phyloP scores from a whole-genome alignment of 495 filamentous ascomycete species.

The Penicillium egyptiacum region DNA sequence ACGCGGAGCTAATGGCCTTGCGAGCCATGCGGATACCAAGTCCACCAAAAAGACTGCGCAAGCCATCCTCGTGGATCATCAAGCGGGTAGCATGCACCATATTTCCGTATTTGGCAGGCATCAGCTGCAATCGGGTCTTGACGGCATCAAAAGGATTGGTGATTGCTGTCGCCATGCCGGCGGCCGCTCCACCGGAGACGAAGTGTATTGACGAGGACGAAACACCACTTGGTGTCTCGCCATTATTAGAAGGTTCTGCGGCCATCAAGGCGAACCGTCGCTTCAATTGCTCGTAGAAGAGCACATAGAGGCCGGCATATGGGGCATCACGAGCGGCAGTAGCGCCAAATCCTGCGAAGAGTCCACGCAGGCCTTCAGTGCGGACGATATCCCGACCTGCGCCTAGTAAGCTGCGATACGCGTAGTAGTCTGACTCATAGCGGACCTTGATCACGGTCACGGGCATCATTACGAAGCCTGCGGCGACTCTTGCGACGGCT shows the following conservation, averaged over 20 bases:
- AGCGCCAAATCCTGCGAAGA: conserved; percentile 91
- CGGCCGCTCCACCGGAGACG: conserved; percentile 72
- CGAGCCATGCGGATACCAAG: conserved; percentile 82
- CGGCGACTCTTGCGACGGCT: conserved; percentile 76
- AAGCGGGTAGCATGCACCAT: conserved; percentile 71
- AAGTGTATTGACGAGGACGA: conserved; percentile 81
- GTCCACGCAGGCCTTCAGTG: conserved; percentile 74
- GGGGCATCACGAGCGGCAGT: conserved; percentile 92
- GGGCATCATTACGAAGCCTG: conserved; percentile 92
- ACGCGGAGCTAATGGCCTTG: conserved; percentile 86
- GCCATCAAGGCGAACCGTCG: conserved; percentile 52
- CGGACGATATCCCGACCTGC: conserved; percentile 74
- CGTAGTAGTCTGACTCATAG: conserved; percentile 83
- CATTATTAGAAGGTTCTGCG: conserved; percentile 9
- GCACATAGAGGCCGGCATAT: conserved; percentile 90
- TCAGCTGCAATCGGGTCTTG: conserved; percentile 91
- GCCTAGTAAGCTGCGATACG: conserved; percentile 71
- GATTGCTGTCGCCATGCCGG: conserved; percentile 75
- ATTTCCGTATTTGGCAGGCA: conserved; percentile 80
- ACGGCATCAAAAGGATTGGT: conserved; percentile 97
- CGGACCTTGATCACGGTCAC: conserved; percentile 96
- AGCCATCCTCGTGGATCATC: conserved; percentile 82
- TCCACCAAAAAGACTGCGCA: conserved; percentile 81
- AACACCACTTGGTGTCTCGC: conserved; percentile 16
- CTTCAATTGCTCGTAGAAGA: conserved; percentile 93